Conservation (phyloP, 2,329 filamentous ascomycete genomes). For the Fusarium sp. region DNA sequence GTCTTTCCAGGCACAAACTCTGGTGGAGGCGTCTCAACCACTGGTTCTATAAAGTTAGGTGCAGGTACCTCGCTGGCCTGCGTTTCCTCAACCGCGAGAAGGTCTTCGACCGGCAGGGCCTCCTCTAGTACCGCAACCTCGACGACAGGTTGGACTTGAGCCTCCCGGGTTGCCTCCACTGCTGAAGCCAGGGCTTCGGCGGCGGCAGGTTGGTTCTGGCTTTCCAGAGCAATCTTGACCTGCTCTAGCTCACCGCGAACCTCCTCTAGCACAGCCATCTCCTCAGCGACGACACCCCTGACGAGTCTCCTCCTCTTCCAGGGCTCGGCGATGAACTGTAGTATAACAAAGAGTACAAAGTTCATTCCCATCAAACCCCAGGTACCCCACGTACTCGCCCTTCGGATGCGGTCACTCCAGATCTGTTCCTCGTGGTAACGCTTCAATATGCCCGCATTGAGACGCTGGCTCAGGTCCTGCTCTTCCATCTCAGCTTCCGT, state of each 20-base stretch:
- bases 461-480: slow-evolving; percentile 76
- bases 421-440: slow-evolving; percentile 99
- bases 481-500: slow-evolving; percentile 80
- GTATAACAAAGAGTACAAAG: slow-evolving; percentile 83
- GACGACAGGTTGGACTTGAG: not conserved
- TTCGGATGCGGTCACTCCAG: slow-evolving; percentile 96
- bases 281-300: slow-evolving; percentile 81
- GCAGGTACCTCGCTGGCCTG: slow-evolving; percentile 8
- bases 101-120: slow-evolving; percentile 5
- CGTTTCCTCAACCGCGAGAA: not conserved
- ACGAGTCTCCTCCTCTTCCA: slow-evolving; percentile 87
- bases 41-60: slow-evolving; percentile 6
- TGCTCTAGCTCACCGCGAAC: slow-evolving; percentile 55
- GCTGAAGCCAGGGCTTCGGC: slow-evolving; percentile 21
- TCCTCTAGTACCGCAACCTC: slow-evolving; percentile 20
- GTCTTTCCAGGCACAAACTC: slow-evolving; percentile 26
- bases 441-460: slow-evolving; percentile 85
- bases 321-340: slow-evolving; percentile 91
- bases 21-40: slow-evolving; percentile 10
- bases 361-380: slow-evolving; percentile 99
- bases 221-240: slow-evolving; percentile 45
- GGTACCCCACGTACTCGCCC: slow-evolving; percentile 98
- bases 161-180: slow-evolving; percentile 14
- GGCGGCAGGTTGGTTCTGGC: slow-evolving; percentile 37
- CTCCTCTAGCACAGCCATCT: slow-evolving; percentile 66